Evolutionary conservation across 2,329 filamentous ascomycete genomes (phyloP).

Genomic region (Hymenoscyphus linearis): DNA sequence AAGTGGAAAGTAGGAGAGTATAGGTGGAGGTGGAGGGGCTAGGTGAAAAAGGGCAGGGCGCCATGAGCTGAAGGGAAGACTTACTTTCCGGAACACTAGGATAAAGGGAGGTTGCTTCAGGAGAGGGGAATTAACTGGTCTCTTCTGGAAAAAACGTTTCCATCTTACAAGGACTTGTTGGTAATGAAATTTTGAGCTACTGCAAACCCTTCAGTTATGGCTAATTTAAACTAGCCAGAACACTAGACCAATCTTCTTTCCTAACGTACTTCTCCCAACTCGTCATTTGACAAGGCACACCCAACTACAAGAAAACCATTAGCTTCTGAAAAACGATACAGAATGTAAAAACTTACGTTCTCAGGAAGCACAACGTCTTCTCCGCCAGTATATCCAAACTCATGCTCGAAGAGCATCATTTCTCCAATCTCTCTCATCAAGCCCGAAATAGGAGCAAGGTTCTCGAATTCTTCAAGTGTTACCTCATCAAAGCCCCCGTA

Average conservation of each 20-base stretch:
- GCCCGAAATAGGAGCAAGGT: slow-evolving; percentile 22
- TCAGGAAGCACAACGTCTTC: slow-evolving; percentile 31
- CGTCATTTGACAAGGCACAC: slow-evolving; percentile 13
- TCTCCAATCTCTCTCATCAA: slow-evolving; percentile 31
- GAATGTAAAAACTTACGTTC: slow-evolving; percentile 12
- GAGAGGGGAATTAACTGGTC: neutral
- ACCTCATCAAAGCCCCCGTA: slow-evolving; percentile 16
- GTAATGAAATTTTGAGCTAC: neutral
- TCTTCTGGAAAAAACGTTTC: neutral
- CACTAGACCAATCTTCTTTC: slow-evolving; percentile 22
- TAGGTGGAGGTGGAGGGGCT: neutral
- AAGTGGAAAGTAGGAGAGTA: neutral
- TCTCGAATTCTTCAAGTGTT: slow-evolving; percentile 21
- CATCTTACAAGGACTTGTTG: neutral
- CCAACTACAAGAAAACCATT: slow-evolving; percentile 12
- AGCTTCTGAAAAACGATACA: no score
- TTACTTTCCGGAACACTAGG: no score
- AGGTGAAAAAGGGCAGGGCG: neutral
- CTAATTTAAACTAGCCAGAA: slow-evolving; percentile 8
- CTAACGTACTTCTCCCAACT: slow-evolving; percentile 20
- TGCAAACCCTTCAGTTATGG: neutral
- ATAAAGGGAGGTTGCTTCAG: no score
- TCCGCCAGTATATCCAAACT: slow-evolving; percentile 34
- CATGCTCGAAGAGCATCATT: slow-evolving; percentile 28
- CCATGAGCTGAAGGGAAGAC: neutral